Percentiles rank a stretch among this genome's conserved stretches.
Evolutionary conservation across 169 alveolate species (phyloP).

Genomic region (Cryptosporidium ubiquitum): DNA sequence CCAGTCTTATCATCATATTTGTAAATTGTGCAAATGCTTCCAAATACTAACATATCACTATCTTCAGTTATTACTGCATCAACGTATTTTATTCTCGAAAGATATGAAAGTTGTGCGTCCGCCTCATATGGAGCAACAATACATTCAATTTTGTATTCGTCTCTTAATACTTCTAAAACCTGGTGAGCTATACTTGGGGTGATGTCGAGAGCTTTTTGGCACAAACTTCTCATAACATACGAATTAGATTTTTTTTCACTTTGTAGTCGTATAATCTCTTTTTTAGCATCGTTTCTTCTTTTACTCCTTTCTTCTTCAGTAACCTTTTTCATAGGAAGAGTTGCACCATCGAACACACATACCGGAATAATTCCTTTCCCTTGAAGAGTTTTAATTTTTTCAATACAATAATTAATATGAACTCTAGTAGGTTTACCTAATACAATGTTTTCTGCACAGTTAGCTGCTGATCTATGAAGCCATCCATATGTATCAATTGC

Average conservation of each 20-base stretch:
- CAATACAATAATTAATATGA: conserved; percentile 52
- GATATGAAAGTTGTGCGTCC: conserved; percentile 96
- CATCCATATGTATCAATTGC: conserved; percentile 69
- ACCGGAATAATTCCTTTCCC: conserved; percentile 82
- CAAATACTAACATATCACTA: conserved; percentile 94
- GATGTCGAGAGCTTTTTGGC: conserved; percentile 81
- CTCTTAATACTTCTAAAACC: conserved; percentile 82
- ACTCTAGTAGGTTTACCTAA: conserved; percentile 58
- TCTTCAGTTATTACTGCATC: conserved; percentile 92
- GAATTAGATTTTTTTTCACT: conserved; percentile 62
- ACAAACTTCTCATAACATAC: conserved; percentile 79
- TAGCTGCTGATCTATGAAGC: conserved; percentile 72
- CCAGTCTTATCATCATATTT: conserved; percentile 80
- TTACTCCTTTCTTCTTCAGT: conserved; percentile 81
- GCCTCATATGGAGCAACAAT: conserved; percentile 99
- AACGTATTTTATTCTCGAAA: conserved; percentile 90
- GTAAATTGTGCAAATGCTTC: conserved; percentile 85
- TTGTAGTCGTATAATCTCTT: conserved; percentile 75
- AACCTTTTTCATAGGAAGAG: conserved; percentile 79
- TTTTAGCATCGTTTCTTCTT: conserved; percentile 76
- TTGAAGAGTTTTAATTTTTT: conserved; percentile 76
- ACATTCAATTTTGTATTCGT: conserved; percentile 83
- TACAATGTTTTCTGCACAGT: conserved; percentile 64
- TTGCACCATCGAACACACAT: conserved; percentile 86
- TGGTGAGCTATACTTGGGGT: conserved; percentile 83